phyloP scores from a whole-genome alignment of 805 yeast species.

The Kockiozyma suomiensis region DNA sequence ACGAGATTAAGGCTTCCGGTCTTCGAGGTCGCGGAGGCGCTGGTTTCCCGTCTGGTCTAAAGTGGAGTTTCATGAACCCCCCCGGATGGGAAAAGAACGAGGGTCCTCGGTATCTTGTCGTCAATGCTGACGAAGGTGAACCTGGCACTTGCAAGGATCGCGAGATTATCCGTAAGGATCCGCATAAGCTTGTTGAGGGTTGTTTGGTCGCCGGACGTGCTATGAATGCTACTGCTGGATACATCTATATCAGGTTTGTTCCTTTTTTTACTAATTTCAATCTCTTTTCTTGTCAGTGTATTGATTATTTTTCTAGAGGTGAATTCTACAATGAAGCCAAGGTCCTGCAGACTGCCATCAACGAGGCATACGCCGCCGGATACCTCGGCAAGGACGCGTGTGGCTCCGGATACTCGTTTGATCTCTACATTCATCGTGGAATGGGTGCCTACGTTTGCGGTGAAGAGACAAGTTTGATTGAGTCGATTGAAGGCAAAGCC shows the following conservation, averaged over 20 bases:
- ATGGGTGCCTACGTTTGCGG: constrained; percentile 95
- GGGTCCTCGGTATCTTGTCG: constrained; percentile 81
- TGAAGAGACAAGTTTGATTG: constrained; percentile 88
- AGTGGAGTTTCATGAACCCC: constrained; percentile 94
- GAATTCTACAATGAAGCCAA: constrained; percentile 85
- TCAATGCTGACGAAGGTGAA: constrained; percentile 93
- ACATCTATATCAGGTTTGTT: constrained; percentile 69
- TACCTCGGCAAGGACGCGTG: constrained; percentile 82
- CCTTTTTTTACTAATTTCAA: background rate
- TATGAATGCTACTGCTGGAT: constrained; percentile 92
- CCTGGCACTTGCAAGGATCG: constrained; percentile 94
- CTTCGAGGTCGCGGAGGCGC: constrained; percentile 94
- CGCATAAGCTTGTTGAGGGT: constrained; percentile 91
- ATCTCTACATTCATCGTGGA: constrained; percentile 83
- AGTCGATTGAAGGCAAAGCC: constrained; percentile 87
- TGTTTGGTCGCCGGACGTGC: constrained; percentile 87
- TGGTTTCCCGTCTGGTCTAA: constrained; percentile 87
- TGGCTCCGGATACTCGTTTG: constrained; percentile 83
- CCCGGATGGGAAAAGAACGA: constrained; percentile 91
- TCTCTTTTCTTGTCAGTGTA: background rate
- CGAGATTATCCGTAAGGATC: constrained; percentile 87
- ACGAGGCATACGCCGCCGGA: constrained; percentile 83
- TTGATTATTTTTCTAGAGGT: constrained; percentile 47
- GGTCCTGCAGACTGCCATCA: constrained; percentile 74
- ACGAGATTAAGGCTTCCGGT: constrained; percentile 81